Conservation (phyloP, 306 rosid genomes). For the Hippophae gyantsensis region DNA sequence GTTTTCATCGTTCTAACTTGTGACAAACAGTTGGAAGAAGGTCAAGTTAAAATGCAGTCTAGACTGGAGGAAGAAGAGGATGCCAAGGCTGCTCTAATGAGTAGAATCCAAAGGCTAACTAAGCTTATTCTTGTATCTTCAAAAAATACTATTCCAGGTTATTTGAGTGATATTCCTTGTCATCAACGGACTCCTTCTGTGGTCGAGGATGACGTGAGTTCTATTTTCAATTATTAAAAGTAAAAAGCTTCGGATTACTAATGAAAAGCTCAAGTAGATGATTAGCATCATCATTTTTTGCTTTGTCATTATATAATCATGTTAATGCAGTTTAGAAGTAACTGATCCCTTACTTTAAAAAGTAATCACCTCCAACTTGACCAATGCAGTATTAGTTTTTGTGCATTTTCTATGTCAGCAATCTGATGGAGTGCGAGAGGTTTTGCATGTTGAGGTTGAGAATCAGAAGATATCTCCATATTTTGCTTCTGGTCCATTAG, state of each 20-base stretch:
- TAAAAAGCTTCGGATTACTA: too few species aligned
- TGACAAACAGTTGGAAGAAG: slow-evolving; percentile 76
- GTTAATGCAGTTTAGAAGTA: too few species aligned
- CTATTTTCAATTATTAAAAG: slow-evolving; percentile 9
- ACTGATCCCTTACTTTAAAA: too few species aligned
- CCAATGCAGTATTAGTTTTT: slow-evolving; percentile 5
- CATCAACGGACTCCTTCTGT: slow-evolving; percentile 67
- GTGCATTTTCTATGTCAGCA: slow-evolving; percentile 34
- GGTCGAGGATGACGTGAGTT: slow-evolving; percentile 84
- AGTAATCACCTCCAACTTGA: too few species aligned
- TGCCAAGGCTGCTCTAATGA: slow-evolving; percentile 96
- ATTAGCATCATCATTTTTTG: too few species aligned
- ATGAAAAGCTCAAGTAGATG: too few species aligned
- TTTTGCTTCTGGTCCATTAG: slow-evolving; percentile 29
- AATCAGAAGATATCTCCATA: slow-evolving; percentile 24
- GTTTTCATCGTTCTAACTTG: slow-evolving; percentile 11
- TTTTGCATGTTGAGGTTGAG: slow-evolving; percentile 48
- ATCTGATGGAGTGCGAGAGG: slow-evolving; percentile 43
- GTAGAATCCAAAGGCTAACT: slow-evolving; percentile 98
- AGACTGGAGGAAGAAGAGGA: slow-evolving; percentile 99
- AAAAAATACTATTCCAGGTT: slow-evolving; percentile 82
- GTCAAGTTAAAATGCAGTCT: slow-evolving; percentile 97
- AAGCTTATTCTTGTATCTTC: slow-evolving; percentile 97
- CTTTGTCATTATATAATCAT: too few species aligned
- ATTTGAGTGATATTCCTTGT: slow-evolving; percentile 61